Evolutionary conservation across 768 basidiomycete genomes (phyloP).

Genomic region (Sporobolomyces phaffii): DNA sequence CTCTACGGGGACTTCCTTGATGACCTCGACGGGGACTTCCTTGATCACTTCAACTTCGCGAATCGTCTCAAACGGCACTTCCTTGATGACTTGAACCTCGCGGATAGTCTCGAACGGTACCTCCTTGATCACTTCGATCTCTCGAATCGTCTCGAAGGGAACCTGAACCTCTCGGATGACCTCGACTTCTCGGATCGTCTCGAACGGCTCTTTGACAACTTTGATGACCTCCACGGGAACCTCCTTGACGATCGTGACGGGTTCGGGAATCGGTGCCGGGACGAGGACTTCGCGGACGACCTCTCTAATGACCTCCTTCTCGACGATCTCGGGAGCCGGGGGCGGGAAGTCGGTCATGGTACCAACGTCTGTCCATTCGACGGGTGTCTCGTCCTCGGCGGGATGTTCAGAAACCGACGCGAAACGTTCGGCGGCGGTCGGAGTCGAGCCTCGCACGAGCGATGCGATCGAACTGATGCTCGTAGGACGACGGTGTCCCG

Average conservation of each 20-base stretch:
- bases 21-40: constrained; percentile 43
- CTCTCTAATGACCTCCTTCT: constrained; percentile 42
- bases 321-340: constrained; percentile 33
- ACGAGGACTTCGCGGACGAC: constrained; percentile 16
- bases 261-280: background rate
- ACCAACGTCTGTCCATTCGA: constrained; percentile 15
- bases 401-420: constrained; percentile 6
- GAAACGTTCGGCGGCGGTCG: constrained; percentile 5
- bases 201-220: constrained; percentile 29
- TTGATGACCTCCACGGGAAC: constrained; percentile 35
- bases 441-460: constrained; percentile 4
- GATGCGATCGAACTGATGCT: constrained; percentile 22
- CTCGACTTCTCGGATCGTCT: constrained; percentile 21
- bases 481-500: constrained; percentile 22
- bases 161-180: constrained; percentile 32
- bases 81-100: constrained; percentile 32
- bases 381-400: background rate
- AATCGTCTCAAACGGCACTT: constrained; percentile 31
- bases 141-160: constrained; percentile 17
- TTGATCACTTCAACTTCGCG: background rate
- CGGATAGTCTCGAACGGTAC: constrained; percentile 39
- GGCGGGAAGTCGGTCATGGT: constrained; percentile 26
- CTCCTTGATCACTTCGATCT: constrained; percentile 27
- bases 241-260: constrained; percentile 22
- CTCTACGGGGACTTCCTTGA: constrained; percentile 36